Percentiles rank a stretch among this genome's conserved stretches.
These are phyloP conservation scores for Senna tora DNA, from an alignment of 306 rosid genomes.

Conservation along the genomic window DNA sequence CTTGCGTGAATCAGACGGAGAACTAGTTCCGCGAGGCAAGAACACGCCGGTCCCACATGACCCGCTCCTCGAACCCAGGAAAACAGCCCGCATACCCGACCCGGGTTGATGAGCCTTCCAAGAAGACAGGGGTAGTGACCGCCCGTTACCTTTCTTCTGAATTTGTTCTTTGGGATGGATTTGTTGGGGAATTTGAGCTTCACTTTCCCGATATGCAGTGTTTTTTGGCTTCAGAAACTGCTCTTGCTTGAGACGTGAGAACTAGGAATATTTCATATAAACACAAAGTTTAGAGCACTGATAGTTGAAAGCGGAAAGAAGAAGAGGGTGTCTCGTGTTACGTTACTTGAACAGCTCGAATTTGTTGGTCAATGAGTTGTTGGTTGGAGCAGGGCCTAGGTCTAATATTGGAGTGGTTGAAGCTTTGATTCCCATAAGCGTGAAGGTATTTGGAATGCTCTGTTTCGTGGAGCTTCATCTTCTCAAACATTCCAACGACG, in stretches of 20 bases:
- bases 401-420: neutral
- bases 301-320: neutral
- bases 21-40: slow-evolving; percentile 53
- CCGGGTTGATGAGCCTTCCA: slow-evolving; percentile 33
- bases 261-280: neutral
- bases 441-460: slow-evolving; percentile 18
- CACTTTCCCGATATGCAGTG: slow-evolving; percentile 14
- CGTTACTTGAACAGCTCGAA: slow-evolving; percentile 57
- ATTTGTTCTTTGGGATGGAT: neutral
- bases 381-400: neutral
- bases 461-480: slow-evolving; percentile 41
- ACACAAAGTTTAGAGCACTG: neutral
- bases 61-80: slow-evolving; percentile 41
- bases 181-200: slow-evolving; percentile 5
- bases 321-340: neutral
- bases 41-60: slow-evolving; percentile 85
- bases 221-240: slow-evolving; percentile 36
- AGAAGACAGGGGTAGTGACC: neutral
- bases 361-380: slow-evolving; percentile 46
- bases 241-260: slow-evolving; percentile 40
- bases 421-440: slow-evolving; percentile 22
- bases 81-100: slow-evolving; percentile 49
- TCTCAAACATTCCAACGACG: slow-evolving; percentile 46
- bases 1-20: slow-evolving; percentile 29
- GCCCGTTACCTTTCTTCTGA: slow-evolving; percentile 37